Evolutionary conservation across 2,329 filamentous ascomycete genomes (phyloP), one percentile per base, ranked within the genome.

Genomic region (Clarireedia homoeocarpa): DNA sequence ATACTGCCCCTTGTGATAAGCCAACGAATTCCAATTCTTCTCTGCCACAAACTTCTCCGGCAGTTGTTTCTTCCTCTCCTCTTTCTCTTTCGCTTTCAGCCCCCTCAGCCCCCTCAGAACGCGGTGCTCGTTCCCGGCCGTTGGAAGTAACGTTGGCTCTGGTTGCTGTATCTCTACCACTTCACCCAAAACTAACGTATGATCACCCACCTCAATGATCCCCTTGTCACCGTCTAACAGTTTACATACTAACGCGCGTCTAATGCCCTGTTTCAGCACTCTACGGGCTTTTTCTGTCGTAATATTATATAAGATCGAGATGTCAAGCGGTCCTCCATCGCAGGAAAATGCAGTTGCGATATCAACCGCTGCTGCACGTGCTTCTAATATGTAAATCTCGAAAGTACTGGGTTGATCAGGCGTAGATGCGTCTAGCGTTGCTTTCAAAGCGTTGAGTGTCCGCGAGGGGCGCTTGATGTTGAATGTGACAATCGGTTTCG

Each of bases 401-500:
- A 55, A 55, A 20, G 30, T 24, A 23, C 27, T 46, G 2, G 45
- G 10, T 6, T 15, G n/a, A 4, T 6, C 39, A 17, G 15, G 20
- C 20, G 5, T 30, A 2, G 40, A 15, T 9, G 26, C 15, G 23
- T 61, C 30, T 24, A 55, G 44, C 2, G 51, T 58, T 17, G 56
- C 17, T 42, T 51, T 56, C 3, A 70, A 46, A 4, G 66, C 64
- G 26, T 56, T 53, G 0, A 68, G 54, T 4, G 68, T 70, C 6
- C 57, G 52, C 1, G 66, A 68, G 6, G 67, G 68, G n/a, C 49
- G 55, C 20, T 61, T 58, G 47, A 70, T 66, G 38, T 70, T 70
- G 56, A 70, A 69, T 15, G 66, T 65, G n/a, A 69, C 54, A 9
- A 67, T 63, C 5, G 68, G 68, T 6, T 56, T 39, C 5, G 66